Evolutionary conservation across 352 stramenopile species (phyloP).

Genomic region (Halophytophthora batemanensis): DNA sequence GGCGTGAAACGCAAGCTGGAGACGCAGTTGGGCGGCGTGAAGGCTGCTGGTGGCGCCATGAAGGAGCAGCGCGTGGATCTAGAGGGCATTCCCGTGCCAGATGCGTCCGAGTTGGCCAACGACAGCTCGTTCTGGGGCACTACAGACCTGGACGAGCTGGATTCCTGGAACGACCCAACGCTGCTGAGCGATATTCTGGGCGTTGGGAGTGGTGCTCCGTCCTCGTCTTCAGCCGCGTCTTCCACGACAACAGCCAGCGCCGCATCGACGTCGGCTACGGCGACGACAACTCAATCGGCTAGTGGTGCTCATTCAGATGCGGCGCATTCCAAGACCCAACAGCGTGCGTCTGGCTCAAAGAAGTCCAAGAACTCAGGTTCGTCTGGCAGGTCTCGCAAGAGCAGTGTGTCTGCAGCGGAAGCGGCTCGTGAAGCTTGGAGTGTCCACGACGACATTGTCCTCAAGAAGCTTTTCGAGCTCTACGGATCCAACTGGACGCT

Average conservation of each 20-base stretch:
- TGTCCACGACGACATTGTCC: constrained; percentile 65
- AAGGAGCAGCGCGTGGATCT: constrained; percentile 79
- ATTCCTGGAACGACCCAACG: constrained; percentile 81
- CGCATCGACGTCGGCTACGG: constrained; percentile 7
- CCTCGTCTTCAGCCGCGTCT: constrained; percentile 23
- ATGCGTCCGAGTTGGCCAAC: constrained; percentile 74
- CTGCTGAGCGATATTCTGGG: constrained; percentile 67
- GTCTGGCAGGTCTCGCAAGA: constrained; percentile 42
- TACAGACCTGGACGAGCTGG: constrained; percentile 81
- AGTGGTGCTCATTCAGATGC: constrained; percentile 16
- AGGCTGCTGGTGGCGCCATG: constrained; percentile 16
- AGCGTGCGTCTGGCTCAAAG: constrained; percentile 36
- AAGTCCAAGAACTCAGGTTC: constrained; percentile 50
- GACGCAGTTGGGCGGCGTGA: constrained; percentile 26
- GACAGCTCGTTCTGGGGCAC: constrained; percentile 87
- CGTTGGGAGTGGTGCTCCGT: constrained; percentile 11
- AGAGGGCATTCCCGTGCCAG: constrained; percentile 68
- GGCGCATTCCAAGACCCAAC: constrained; percentile 12
- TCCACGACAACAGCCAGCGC: constrained; percentile 17
- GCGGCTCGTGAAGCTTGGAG: constrained; percentile 61
- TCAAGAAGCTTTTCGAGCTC: constrained; percentile 84
- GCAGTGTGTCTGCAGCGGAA: constrained; percentile 53
- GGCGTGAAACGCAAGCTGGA: constrained; percentile 74
- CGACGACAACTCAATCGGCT: not conserved
- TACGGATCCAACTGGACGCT: constrained; percentile 88